A percentile compares a stretch with the other conserved stretches of the same genome.
Evolutionary conservation across 1,284 basidiomycete genomes (phyloP).

Genomic region (Caloboletus firmus): DNA sequence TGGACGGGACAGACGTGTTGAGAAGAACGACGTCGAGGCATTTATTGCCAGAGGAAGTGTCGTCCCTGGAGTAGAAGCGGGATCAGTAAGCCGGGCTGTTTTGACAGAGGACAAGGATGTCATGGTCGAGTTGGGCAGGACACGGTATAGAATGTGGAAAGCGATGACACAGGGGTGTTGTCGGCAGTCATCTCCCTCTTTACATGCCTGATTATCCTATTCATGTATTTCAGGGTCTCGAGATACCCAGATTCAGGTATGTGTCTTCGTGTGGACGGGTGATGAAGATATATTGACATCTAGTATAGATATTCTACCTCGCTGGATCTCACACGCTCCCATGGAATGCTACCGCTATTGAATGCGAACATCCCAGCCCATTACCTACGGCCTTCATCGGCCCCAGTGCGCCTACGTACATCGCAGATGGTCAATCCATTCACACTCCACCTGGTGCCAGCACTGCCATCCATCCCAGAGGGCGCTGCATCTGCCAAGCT

Average conservation of each 20-base stretch:
- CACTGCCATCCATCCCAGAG: slow-evolving; percentile 41
- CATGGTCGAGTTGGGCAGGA: slow-evolving; percentile 73
- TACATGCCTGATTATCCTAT: not conserved
- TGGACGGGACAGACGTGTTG: slow-evolving; percentile 74
- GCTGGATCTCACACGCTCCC: slow-evolving; percentile 78
- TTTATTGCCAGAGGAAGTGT: slow-evolving; percentile 42
- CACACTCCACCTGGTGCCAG: slow-evolving; percentile 45
- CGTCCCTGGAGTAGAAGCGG: not conserved
- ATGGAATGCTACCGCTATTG: slow-evolving; percentile 68
- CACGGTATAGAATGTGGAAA: slow-evolving; percentile 83
- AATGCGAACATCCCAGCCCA: slow-evolving; percentile 69
- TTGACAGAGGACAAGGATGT: slow-evolving; percentile 35
- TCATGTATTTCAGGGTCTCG: slow-evolving; percentile 55
- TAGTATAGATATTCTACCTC: slow-evolving; percentile 70
- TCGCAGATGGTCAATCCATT: slow-evolving; percentile 50
- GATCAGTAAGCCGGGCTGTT: not conserved
- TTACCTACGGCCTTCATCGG: slow-evolving; percentile 41
- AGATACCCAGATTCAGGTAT: slow-evolving; percentile 80
- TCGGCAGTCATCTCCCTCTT: not conserved
- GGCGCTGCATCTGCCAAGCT: slow-evolving; percentile 60
- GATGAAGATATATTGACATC: slow-evolving; percentile 2
- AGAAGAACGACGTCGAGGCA: slow-evolving; percentile 72
- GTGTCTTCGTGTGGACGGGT: slow-evolving; percentile 12
- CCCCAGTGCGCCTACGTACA: slow-evolving; percentile 37
- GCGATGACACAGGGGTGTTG: slow-evolving; percentile 72